A percentile compares a stretch with the other conserved stretches of the same genome.
Evolutionary conservation across 345 rosid genomes (phyloP).

Genomic region (Combretum micranthum): DNA sequence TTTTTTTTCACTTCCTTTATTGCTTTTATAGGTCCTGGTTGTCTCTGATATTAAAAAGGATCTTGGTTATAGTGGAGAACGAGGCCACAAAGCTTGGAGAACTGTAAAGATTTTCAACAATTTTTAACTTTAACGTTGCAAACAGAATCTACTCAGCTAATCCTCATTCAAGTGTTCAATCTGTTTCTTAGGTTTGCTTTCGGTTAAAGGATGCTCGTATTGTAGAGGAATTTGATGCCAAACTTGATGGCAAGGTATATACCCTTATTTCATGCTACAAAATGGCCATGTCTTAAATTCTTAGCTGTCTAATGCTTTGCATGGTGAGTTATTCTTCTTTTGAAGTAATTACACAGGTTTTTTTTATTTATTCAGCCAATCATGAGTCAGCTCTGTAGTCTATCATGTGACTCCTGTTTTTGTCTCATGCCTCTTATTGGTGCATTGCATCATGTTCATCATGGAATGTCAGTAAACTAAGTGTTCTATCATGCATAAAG

Average conservation of each 20-base stretch:
- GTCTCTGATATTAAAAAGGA: conserved; percentile 75
- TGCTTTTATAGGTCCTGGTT: conserved; percentile 65
- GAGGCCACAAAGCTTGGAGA: conserved; percentile 83
- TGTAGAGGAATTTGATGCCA: conserved; percentile 70
- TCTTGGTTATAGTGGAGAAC: conserved; percentile 66
- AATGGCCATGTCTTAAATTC: not conserved
- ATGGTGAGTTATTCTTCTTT: no score
- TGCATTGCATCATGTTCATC: not conserved
- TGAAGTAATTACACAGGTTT: no score
- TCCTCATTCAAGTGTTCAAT: conserved; percentile 11
- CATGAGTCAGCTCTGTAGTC: no score
- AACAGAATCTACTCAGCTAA: not conserved
- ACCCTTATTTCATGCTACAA: not conserved
- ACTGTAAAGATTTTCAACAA: conserved; percentile 31
- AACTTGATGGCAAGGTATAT: conserved; percentile 65
- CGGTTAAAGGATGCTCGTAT: conserved; percentile 72
- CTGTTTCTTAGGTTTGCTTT: conserved; percentile 41
- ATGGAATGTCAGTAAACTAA: not conserved
- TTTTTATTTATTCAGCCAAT: no score
- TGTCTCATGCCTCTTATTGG: not conserved
- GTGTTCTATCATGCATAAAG: not conserved
- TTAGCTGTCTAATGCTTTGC: no score
- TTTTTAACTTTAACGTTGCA: not conserved
- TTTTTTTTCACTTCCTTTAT: conserved; percentile 24
- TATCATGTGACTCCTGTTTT: not conserved